A percentile compares a stretch with the other conserved stretches of the same genome.
phyloP scores from a whole-genome alignment of 116 monocot species.

The Trichopus zeylanicus region DNA sequence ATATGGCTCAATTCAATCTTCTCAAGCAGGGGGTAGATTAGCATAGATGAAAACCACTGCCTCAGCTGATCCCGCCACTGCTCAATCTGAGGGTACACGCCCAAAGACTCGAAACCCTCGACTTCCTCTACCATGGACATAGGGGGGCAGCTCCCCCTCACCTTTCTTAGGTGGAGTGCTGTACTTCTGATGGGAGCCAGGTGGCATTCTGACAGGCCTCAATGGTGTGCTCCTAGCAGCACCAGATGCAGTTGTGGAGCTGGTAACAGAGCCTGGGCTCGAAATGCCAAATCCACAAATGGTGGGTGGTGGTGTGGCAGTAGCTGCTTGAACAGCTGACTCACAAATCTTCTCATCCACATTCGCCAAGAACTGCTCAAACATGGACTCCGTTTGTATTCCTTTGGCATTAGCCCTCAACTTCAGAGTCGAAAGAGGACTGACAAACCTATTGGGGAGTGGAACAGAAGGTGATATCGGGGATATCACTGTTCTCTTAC shows the following conservation, averaged over 20 bases:
- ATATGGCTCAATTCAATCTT: slow-evolving; percentile 88
- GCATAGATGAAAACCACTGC: slow-evolving; percentile 87
- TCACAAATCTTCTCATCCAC: slow-evolving; percentile 56
- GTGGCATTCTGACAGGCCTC: slow-evolving; percentile 82
- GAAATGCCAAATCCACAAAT: slow-evolving; percentile 43
- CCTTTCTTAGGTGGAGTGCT: slow-evolving; percentile 83
- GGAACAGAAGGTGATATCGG: slow-evolving; percentile 18
- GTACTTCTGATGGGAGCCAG: slow-evolving; percentile 81
- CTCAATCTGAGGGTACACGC: slow-evolving; percentile 76
- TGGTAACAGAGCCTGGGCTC: slow-evolving; percentile 51
- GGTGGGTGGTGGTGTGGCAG: slow-evolving; percentile 34
- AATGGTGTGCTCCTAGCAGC: slow-evolving; percentile 70
- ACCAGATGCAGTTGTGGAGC: slow-evolving; percentile 43
- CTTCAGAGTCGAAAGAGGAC: slow-evolving; percentile 61
- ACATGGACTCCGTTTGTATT: slow-evolving; percentile 65
- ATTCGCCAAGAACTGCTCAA: slow-evolving; percentile 75
- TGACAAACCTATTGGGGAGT: slow-evolving; percentile 9
- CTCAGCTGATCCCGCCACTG: slow-evolving; percentile 75
- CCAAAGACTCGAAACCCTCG: slow-evolving; percentile 59
- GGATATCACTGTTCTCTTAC: slow-evolving; percentile 21
- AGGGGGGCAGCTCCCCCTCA: slow-evolving; percentile 77
- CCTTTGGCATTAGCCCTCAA: slow-evolving; percentile 69
- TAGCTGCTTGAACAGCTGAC: slow-evolving; percentile 25
- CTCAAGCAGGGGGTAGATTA: slow-evolving; percentile 68
- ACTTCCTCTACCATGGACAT: slow-evolving; percentile 72